Base-by-base conservation (phyloP, 306 rosid species). In the Prunus padus region DNA sequence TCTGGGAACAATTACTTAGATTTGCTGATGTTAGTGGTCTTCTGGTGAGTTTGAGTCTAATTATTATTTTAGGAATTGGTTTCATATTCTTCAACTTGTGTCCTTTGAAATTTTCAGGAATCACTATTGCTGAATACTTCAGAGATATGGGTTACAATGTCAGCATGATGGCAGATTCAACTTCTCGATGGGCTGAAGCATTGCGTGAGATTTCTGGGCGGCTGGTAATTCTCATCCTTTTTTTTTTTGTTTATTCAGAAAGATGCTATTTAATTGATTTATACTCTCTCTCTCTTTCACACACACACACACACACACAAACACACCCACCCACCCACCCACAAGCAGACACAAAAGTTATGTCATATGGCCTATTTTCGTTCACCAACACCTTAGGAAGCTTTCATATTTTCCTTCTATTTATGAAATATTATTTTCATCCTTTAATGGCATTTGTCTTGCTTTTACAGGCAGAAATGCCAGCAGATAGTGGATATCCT, bases 101-200 rank as follows among this genome's bases (percentile, higher is more conserved):
- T 46, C 28, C 30, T 0, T n/a, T 30, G 14, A 44, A 30, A 82
- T 83, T 82, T 12, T 70, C 90, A 96, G 99, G 99, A 79, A 96
- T 96, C 84, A 96, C 99, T 68, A 81, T 96, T 74, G 99, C 99
- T 4, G 99, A 96, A 82, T 96, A 96, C 79, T 96, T 96, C 65
- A 96, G 99, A 92, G 99, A 96, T 82, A 96, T 96, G 99, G 99
- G 99, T 61, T 90, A 96, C 87, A 96, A 96, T 83, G 99, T 96
- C 76, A 96, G 99, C 80, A 96, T 96, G 99, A 96, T 96, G 99
- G 99, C 99, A 67, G 99, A 96, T 86, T 96, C 99, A 61, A 96
- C 99, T 19, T 96, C 99, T 79, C 86, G 99, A 77, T 96, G 99
- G 99, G 99, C 99, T 61, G 99, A 96, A 80, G 99, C 99, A 79